A percentile compares a stretch with the other conserved stretches of the same genome.
Conservation (phyloP, 768 basidiomycete genomes). For the Phlegmacium glaucopus region DNA sequence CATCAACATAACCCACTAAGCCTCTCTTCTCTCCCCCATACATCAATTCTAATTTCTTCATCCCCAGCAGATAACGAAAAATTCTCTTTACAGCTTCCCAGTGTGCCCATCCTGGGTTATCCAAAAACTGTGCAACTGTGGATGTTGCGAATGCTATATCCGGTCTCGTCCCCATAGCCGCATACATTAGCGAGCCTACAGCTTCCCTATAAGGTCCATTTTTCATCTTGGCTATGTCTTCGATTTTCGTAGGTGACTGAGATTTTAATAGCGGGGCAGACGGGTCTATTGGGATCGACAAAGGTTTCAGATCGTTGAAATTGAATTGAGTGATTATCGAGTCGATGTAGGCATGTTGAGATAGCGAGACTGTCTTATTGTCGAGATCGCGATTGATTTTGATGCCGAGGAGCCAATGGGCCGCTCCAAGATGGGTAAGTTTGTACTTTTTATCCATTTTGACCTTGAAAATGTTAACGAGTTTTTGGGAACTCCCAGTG, state of each 20-base stretch:
- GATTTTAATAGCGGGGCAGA: conserved; percentile 8
- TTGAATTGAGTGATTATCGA: conserved; percentile 24
- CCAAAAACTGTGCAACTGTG: conserved; percentile 28
- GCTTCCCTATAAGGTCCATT: conserved; percentile 20
- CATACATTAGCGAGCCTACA: conserved; percentile 32
- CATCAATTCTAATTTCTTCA: too few relatives aligned
- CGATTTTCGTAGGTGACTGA: conserved; percentile 12
- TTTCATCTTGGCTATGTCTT: conserved; percentile 14
- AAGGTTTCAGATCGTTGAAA: conserved; percentile 19
- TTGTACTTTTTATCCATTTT: conserved; percentile 10
- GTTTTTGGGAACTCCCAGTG: not conserved
- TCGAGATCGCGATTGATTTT: conserved; percentile 11
- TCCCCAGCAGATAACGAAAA: conserved; percentile 35
- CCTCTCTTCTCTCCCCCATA: too few relatives aligned
- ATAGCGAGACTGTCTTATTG: conserved; percentile 21
- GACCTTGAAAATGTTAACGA: conserved; percentile 13
- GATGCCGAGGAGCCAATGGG: conserved; percentile 20
- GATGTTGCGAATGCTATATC: conserved; percentile 37
- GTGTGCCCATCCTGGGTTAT: too few relatives aligned
- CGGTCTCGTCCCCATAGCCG: conserved; percentile 29
- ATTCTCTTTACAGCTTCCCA: conserved; percentile 34
- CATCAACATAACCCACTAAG: conserved; percentile 16
- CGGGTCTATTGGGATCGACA: conserved; percentile 18
- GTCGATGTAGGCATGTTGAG: conserved; percentile 29
- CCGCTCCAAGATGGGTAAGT: too few relatives aligned